These are phyloP conservation scores for Corylus avellana DNA, from an alignment of 306 rosid species.

Conservation along the genomic window DNA sequence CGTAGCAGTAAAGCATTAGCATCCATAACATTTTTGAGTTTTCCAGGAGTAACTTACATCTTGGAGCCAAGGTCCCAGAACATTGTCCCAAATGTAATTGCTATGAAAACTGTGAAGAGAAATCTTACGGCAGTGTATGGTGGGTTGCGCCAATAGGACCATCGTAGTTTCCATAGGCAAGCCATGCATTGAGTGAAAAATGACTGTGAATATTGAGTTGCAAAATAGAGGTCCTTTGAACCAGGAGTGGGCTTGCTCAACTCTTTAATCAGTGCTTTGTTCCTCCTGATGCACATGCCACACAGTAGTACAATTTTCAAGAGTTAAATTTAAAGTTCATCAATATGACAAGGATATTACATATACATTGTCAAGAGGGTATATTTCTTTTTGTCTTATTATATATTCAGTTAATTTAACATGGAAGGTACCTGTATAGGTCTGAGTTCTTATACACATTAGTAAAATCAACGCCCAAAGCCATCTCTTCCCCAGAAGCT, in stretches of 20 bases:
- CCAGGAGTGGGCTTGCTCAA: conserved; percentile 37
- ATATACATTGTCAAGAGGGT: neutral
- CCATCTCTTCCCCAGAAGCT: conserved; percentile 39
- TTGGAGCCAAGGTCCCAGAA: conserved; percentile 54
- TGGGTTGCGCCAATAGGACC: conserved; percentile 52
- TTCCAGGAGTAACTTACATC: conserved; percentile 18
- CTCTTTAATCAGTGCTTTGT: conserved; percentile 37
- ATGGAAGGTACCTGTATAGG: conserved; percentile 32
- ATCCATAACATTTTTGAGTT: neutral
- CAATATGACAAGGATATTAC: neutral
- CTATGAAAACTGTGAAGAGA: conserved; percentile 30
- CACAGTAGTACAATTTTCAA: neutral
- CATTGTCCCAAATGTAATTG: conserved; percentile 44
- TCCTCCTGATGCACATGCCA: conserved; percentile 35
- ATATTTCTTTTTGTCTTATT: neutral
- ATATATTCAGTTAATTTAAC: neutral
- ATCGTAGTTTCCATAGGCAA: conserved; percentile 51
- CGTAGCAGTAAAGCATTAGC: neutral
- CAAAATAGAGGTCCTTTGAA: conserved; percentile 38
- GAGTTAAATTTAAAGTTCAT: neutral
- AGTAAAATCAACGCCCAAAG: conserved; percentile 46
- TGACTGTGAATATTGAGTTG: conserved; percentile 32
- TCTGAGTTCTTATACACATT: conserved; percentile 39
- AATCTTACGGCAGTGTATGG: conserved; percentile 39
- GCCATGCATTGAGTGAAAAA: conserved; percentile 35